Percentiles rank a stretch among this genome's conserved stretches.
phyloP scores from a whole-genome alignment of 345 rosid genomes.

The Citrus mangshanensis region DNA sequence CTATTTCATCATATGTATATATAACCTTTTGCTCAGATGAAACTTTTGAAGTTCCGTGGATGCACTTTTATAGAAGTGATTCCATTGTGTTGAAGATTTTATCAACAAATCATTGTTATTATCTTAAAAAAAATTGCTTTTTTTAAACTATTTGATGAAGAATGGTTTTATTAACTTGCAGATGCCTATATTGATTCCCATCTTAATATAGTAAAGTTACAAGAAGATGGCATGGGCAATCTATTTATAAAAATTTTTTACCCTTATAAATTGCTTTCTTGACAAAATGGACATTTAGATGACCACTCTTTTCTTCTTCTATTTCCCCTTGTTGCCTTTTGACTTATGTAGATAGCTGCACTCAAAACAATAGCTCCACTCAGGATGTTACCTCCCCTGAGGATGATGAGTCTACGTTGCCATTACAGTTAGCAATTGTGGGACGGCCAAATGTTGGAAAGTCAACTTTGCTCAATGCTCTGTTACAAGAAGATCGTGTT shows the following conservation, averaged over 20 bases:
- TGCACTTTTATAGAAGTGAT: neutral
- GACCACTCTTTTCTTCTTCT: neutral
- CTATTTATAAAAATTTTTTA: too few relatives aligned
- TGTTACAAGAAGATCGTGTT: slow-evolving; percentile 92
- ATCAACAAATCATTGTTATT: neutral
- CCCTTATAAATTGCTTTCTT: neutral
- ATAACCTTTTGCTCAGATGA: neutral
- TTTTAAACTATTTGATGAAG: neutral
- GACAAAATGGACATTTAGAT: neutral
- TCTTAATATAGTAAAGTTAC: neutral
- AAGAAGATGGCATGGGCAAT: neutral
- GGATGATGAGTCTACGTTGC: slow-evolving; percentile 66
- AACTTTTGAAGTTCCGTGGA: neutral
- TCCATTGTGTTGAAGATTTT: slow-evolving; percentile 2
- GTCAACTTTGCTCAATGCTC: slow-evolving; percentile 80
- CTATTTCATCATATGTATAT: neutral
- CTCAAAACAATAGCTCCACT: slow-evolving; percentile 26
- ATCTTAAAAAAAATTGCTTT: neutral
- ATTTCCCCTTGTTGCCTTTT: slow-evolving; percentile 1
- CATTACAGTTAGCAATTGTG: slow-evolving; percentile 90
- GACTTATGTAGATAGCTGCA: slow-evolving; percentile 28
- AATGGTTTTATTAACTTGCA: neutral
- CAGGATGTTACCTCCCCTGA: slow-evolving; percentile 38
- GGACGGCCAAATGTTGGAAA: slow-evolving; percentile 97
- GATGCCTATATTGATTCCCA: neutral